Evolutionary conservation across 2,329 filamentous ascomycete genomes (phyloP).

Genomic region (Fusarium compactum): DNA sequence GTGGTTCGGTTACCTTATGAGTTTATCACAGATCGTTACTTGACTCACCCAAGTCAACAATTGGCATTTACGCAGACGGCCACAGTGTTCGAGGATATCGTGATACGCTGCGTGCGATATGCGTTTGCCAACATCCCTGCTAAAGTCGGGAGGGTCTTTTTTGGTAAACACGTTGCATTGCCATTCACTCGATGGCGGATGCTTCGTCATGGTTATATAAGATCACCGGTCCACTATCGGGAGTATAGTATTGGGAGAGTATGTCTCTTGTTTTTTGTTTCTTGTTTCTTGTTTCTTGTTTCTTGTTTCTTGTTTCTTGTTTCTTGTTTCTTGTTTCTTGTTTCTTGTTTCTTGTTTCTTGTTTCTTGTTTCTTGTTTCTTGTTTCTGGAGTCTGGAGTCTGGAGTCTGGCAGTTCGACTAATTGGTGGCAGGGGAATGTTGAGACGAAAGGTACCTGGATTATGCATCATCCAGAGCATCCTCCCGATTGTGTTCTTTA

Average conservation of each 20-base stretch:
- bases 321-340: neutral
- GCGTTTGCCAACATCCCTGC: slow-evolving; percentile 79
- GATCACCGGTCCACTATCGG: slow-evolving; percentile 72
- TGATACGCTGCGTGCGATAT: slow-evolving; percentile 82
- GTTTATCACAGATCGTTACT: slow-evolving; percentile 51
- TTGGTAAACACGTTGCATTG: slow-evolving; percentile 77
- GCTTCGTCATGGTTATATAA: slow-evolving; percentile 76
- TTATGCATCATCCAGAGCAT: slow-evolving; percentile 69
- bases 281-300: neutral
- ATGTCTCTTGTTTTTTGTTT: slow-evolving; percentile 1
- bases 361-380: neutral
- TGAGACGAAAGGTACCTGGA: slow-evolving; percentile 75
- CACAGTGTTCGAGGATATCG: slow-evolving; percentile 81
- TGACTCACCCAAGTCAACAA: slow-evolving; percentile 47
- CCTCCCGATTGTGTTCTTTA: slow-evolving; percentile 83
- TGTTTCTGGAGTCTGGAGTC: too few relatives aligned
- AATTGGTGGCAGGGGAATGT: slow-evolving; percentile 51
- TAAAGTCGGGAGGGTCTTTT: slow-evolving; percentile 78
- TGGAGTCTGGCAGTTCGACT: neutral
- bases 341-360: neutral
- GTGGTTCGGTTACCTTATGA: slow-evolving; percentile 49
- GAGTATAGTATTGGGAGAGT: slow-evolving; percentile 57
- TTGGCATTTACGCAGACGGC: slow-evolving; percentile 75
- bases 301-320: neutral
- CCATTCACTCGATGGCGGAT: slow-evolving; percentile 82